Evolutionary conservation across 208 protist species (phyloP).

Genomic region (Acanthamoeba lenticulata): DNA sequence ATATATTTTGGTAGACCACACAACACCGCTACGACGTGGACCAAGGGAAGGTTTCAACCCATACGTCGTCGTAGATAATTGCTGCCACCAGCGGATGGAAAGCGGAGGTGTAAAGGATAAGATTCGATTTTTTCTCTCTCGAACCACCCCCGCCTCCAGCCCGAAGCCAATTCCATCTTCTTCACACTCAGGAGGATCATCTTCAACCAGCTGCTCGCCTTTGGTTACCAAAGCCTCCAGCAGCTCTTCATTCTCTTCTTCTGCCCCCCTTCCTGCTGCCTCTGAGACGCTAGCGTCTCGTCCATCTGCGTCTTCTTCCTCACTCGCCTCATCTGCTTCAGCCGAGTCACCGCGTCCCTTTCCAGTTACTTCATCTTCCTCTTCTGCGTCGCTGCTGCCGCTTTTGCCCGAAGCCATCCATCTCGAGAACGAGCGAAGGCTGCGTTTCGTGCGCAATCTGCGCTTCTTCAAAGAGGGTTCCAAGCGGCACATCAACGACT

Average conservation of each 20-base stretch:
- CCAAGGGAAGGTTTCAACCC: no score
- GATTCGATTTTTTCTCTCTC: slow-evolving; percentile 29
- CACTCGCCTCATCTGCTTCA: neutral
- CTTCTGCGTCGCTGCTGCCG: neutral
- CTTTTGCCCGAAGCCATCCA: neutral
- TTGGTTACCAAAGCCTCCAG: no score
- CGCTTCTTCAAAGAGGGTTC: slow-evolving; percentile 43
- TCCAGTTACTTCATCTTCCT: neutral
- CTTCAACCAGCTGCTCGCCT: neutral
- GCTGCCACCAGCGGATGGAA: slow-evolving; percentile 9
- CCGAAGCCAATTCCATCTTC: neutral
- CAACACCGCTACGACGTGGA: no score
- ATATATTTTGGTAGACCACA: no score
- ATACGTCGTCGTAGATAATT: no score
- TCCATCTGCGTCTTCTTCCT: neutral
- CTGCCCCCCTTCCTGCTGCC: neutral
- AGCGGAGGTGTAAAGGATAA: slow-evolving; percentile 50
- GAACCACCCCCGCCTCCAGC: neutral
- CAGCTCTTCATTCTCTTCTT: neutral
- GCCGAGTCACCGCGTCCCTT: neutral
- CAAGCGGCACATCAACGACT: slow-evolving; percentile 47
- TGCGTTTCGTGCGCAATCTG: slow-evolving; percentile 8
- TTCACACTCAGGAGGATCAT: neutral
- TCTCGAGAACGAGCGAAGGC: slow-evolving; percentile 38
- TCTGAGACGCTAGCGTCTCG: neutral